Evolutionary conservation across 2,329 filamentous ascomycete genomes (phyloP), one percentile per base, ranked within the genome.

Genomic region (Decorospora gaudefroyi): DNA sequence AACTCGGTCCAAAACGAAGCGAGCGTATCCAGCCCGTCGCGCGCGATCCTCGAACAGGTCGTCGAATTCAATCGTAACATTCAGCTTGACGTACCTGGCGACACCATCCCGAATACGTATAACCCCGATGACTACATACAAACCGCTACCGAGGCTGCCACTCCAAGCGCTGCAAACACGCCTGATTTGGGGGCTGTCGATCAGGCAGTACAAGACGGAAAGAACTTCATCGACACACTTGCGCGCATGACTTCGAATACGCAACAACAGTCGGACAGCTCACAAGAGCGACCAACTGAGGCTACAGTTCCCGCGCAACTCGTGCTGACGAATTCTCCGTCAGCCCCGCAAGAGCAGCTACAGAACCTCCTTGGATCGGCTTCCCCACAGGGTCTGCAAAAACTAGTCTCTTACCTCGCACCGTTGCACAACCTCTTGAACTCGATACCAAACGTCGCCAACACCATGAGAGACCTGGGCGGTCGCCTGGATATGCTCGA

Each of bases 401-500:
- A 67, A 42, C 55, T 73, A 3, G 43, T 66, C 5, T 63, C 66
- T 2, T 68, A 70, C 43, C 59, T 72, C 8, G 59, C 57, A 5
- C 63, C 63, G 3, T 44, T 74, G 2, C 66, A 71, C 34, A 67
- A 66, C 30, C 52, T 71, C 10, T 52, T 74, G 23, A 67, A 58
- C 13, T 62, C 64, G 4, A 67, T 72, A n/a, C 70, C 71, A 1
- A 68, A 69, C 33, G 61, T 73, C 19, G 63, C 69, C 21, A 65
- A 79, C 29, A 75, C 76, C n/a, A 76, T 85, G 46, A 73, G 79
- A 45, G 77, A 78, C 12, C 80, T 90, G 46, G 82, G 82, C 25
- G 76, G 80, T 38, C 83, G 88, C 1, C 67, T 92, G 9, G 84
- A 88, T 34, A 74, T 76, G 42, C 74, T 91, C 4, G 88, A 92